A percentile compares a stretch with the other conserved stretches of the same genome.
phyloP scores from a whole-genome alignment of 805 yeast genomes.

The Pichia occidentalis region DNA sequence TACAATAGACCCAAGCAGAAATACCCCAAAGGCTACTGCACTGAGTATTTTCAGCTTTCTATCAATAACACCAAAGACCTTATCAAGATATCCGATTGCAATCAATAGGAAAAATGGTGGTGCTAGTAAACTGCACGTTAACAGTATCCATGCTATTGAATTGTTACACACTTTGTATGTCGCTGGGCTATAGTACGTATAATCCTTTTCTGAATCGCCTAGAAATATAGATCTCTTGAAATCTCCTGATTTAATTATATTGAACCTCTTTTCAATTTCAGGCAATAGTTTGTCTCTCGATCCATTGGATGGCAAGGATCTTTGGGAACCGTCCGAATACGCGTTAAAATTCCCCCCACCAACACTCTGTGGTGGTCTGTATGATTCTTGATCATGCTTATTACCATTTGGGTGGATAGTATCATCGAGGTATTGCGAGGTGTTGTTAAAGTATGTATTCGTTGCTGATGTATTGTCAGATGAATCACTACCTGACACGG shows the following conservation, averaged over 20 bases:
- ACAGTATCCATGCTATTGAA: slow-evolving; percentile 16
- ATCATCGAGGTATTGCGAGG: too few species aligned
- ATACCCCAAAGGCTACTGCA: slow-evolving; percentile 17
- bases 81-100: slow-evolving; percentile 24
- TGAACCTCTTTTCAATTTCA: background rate
- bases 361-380: too few species aligned
- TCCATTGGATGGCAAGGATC: background rate
- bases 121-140: slow-evolving; percentile 21
- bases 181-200: too few species aligned
- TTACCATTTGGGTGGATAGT: too few species aligned
- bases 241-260: background rate
- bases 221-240: too few species aligned
- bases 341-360: too few species aligned
- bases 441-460: too few species aligned
- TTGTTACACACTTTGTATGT: background rate
- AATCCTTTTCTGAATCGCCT: too few species aligned
- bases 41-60: slow-evolving; percentile 19
- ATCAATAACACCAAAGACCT: slow-evolving; percentile 22
- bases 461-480: too few species aligned
- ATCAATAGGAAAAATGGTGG: slow-evolving; percentile 29
- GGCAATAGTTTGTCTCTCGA: slow-evolving; percentile 2
- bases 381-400: too few species aligned
- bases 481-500: too few species aligned
- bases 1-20: slow-evolving; percentile 17
- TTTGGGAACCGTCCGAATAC: background rate